Base-by-base conservation (phyloP, 805 yeast species). In the Kregervanrija fluxuum region DNA sequence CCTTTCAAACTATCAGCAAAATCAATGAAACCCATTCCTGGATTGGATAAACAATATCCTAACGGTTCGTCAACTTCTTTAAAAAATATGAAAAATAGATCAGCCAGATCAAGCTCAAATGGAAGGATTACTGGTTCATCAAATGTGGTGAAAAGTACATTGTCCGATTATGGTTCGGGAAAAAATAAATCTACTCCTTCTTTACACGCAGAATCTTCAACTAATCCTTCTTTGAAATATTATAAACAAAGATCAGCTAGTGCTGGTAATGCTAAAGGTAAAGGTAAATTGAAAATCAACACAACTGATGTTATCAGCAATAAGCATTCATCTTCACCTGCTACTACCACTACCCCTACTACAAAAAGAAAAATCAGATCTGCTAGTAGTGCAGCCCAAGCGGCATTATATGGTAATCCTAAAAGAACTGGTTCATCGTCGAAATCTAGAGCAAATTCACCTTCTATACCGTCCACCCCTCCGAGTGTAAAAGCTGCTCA, bases 1-100 rank as follows among this genome's bases (percentile, higher is more conserved):
- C 88, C 91, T 0, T 85, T 82, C 56, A 83, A 82, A 49, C 71
- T 85, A 62, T 75, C 75, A 42, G 93, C 93, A 0, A 79, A 80
- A 55, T 77, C 91, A 1, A 85, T 85, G 93, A 75, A 80, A 65
- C 82, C 85, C 33, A 69, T 84, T 34, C 89, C 91, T 0, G 79
- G 70, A 46, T 54, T 75, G 30, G 58, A 61, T 37, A 60, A 54
- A 34, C 55, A 54, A 33, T 53, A 48, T 33, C 53, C 56, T 13
- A 47, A 46, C 38, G 45, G 48, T 4, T 41, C 48, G 3, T 44
- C 45, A 10, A 43, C 42, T n/a, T 41, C 45, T 4, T 28, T 39
- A 11, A 33, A 37, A 28, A 35, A 41, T 6, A 8, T 43, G 33
- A 43, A 46, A 38, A 46, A 33, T 4, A 22, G 28, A 22, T 4